phyloP scores from a whole-genome alignment of 169 alveolate species.

The Plasmodium blacklocki region DNA sequence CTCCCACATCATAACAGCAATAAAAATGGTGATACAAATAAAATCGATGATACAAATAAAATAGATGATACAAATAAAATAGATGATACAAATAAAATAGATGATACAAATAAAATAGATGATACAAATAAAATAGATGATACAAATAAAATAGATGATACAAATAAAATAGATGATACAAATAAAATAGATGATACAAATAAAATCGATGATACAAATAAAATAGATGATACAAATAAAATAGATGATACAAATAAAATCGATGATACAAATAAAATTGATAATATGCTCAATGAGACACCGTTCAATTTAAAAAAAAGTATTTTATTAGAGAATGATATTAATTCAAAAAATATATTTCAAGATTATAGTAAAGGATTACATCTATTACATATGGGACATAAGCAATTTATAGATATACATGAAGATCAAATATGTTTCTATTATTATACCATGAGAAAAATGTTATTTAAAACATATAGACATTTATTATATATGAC shows the following conservation, averaged over 20 bases:
- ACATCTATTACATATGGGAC: constrained; percentile 41
- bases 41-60: not conserved
- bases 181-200: not conserved
- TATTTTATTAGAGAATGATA: constrained; percentile 39
- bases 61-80: not conserved
- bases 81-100: not conserved
- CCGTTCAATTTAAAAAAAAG: constrained; percentile 20
- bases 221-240: not conserved
- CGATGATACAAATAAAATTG: not conserved
- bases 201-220: not conserved
- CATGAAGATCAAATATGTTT: constrained; percentile 72
- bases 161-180: not conserved
- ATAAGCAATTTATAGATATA: constrained; percentile 64
- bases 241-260: too few species aligned
- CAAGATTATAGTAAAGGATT: constrained; percentile 54
- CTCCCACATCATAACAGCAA: not conserved
- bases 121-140: not conserved
- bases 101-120: not conserved
- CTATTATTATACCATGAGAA: constrained; percentile 55
- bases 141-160: not conserved
- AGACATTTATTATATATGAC: constrained; percentile 43
- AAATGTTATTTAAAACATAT: constrained; percentile 44
- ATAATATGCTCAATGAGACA: not conserved
- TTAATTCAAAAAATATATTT: constrained; percentile 24
- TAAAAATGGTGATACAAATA: not conserved